These are phyloP conservation scores for Clathrospora elynae DNA, from an alignment of 2,329 filamentous ascomycete genomes.

Conservation along the genomic window DNA sequence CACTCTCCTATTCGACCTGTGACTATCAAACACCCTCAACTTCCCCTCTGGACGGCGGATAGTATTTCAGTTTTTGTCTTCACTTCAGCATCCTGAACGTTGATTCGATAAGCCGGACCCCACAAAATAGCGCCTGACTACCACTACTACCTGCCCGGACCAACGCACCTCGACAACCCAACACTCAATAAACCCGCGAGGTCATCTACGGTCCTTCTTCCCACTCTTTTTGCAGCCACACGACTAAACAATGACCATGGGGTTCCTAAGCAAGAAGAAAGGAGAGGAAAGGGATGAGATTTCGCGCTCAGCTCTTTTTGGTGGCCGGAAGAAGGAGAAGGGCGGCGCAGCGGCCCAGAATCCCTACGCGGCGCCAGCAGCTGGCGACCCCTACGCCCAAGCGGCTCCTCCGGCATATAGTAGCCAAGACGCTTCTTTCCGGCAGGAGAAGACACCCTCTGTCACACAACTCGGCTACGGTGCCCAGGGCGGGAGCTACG, in stretches of 20 bases:
- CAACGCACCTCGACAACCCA: background rate
- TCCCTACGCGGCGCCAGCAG: constrained; percentile 51
- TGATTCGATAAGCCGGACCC: constrained; percentile 20
- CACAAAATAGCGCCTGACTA: constrained; percentile 20
- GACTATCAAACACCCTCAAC: constrained; percentile 11
- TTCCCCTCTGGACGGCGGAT: background rate
- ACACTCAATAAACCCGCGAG: background rate
- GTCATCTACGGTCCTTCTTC: background rate
- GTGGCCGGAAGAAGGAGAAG: constrained; percentile 57
- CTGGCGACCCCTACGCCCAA: constrained; percentile 60
- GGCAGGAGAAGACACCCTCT: constrained; percentile 53
- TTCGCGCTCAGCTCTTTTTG: constrained; percentile 64
- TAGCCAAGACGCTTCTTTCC: constrained; percentile 39
- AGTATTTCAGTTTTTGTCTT: background rate
- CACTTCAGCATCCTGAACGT: constrained; percentile 1
- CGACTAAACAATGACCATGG: constrained; percentile 40
- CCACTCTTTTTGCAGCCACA: too few species aligned
- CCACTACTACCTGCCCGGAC: background rate
- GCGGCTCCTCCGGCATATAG: constrained; percentile 49
- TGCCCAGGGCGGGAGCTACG: constrained; percentile 39
- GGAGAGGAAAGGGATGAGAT: constrained; percentile 59
- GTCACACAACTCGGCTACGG: constrained; percentile 37
- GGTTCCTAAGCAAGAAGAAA: constrained; percentile 61
- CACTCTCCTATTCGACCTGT: constrained; percentile 16
- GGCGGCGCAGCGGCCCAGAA: constrained; percentile 56